These are phyloP conservation scores for Gloeostereum incarnatum DNA, from an alignment of 768 basidiomycete genomes.

Conservation along the genomic window DNA sequence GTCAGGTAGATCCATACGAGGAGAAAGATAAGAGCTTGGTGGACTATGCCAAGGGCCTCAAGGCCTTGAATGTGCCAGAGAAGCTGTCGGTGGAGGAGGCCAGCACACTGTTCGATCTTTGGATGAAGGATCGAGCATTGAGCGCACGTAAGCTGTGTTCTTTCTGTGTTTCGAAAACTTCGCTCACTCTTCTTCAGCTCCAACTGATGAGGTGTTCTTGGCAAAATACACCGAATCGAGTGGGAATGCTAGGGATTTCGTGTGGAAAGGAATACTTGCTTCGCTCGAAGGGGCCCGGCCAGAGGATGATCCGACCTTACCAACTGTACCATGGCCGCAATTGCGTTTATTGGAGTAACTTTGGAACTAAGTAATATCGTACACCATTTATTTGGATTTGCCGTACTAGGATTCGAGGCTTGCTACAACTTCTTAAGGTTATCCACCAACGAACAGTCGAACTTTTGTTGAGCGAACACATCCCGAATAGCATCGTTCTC, in stretches of 20 bases:
- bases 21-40: slow-evolving; percentile 40
- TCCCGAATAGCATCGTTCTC: too few relatives aligned
- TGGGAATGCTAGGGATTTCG: slow-evolving; percentile 77
- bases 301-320: background rate
- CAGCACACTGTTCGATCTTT: slow-evolving; percentile 64
- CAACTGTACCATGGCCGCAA: background rate
- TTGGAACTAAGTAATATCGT: background rate
- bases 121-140: slow-evolving; percentile 54
- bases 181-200: slow-evolving; percentile 1
- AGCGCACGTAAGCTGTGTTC: slow-evolving; percentile 31
- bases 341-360: background rate
- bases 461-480: too few relatives aligned
- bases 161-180: slow-evolving; percentile 2
- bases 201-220: slow-evolving; percentile 66
- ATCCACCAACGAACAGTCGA: too few relatives aligned
- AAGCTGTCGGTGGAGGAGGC: slow-evolving; percentile 61
- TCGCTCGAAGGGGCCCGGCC: slow-evolving; percentile 3
- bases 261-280: slow-evolving; percentile 50
- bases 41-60: slow-evolving; percentile 46
- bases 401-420: too few relatives aligned
- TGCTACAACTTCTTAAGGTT: too few relatives aligned
- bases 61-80: slow-evolving; percentile 43
- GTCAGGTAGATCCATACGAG: slow-evolving; percentile 42
- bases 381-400: too few relatives aligned
- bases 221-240: slow-evolving; percentile 68